A percentile compares a stretch with the other conserved stretches of the same genome.
Conservation (phyloP, 2,329 filamentous ascomycete species). For the Alternaria sp. region DNA sequence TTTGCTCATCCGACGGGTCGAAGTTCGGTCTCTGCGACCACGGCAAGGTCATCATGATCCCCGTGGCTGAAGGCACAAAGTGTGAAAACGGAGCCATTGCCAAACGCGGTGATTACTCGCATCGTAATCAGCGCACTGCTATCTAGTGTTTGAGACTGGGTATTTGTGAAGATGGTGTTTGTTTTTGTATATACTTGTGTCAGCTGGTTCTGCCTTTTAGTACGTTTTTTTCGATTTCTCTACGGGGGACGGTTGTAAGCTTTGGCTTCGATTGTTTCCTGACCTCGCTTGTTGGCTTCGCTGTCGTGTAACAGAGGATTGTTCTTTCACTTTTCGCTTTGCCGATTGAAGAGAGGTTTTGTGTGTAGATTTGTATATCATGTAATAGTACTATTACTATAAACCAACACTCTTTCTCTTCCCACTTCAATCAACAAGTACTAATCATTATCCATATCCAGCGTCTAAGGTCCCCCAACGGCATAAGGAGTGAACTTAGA, state of each 20-base stretch:
- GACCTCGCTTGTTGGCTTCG: not conserved
- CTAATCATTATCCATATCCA: not conserved
- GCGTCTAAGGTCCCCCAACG: not conserved
- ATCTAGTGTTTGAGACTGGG: not conserved
- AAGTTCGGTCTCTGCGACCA: slow-evolving; percentile 51
- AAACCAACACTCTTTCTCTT: not conserved
- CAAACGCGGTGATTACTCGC: slow-evolving; percentile 27
- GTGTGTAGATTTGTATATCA: not conserved
- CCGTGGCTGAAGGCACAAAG: slow-evolving; percentile 51
- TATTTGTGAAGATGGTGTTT: not conserved
- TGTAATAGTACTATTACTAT: not conserved
- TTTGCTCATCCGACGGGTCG: slow-evolving; percentile 47
- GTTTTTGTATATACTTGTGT: not conserved
- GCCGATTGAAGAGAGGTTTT: not conserved
- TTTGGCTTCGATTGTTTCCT: not conserved
- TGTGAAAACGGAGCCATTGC: slow-evolving; percentile 49
- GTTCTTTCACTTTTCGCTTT: not conserved
- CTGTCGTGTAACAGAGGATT: not conserved
- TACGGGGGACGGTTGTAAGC: not conserved
- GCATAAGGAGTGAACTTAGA: not conserved
- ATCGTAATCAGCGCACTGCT: slow-evolving; percentile 11
- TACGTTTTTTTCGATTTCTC: not conserved
- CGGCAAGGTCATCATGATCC: slow-evolving; percentile 47
- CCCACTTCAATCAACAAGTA: not conserved
- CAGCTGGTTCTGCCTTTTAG: not conserved